phyloP scores from a whole-genome alignment of 805 yeast species.

The Teunomyces cretensis region DNA sequence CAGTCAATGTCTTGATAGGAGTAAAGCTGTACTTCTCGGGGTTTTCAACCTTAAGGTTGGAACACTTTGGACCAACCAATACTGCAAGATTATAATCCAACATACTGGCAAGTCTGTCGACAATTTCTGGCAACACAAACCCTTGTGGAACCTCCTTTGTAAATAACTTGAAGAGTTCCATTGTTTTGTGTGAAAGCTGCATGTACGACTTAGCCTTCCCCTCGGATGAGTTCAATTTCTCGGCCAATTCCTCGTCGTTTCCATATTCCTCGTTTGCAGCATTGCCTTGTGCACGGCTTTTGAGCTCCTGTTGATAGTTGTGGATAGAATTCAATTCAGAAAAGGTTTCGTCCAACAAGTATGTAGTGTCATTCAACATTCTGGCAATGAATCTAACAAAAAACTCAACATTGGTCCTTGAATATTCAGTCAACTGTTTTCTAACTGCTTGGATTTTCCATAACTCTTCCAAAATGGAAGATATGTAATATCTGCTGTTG shows the following conservation, averaged over 20 bases:
- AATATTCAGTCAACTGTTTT: conserved; percentile 64
- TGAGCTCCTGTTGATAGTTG: conserved; percentile 64
- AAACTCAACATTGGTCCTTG: conserved; percentile 70
- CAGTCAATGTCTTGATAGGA: conserved; percentile 69
- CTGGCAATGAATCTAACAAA: conserved; percentile 92
- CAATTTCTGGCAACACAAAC: conserved; percentile 84
- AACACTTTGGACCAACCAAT: conserved; percentile 94
- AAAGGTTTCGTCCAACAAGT: conserved; percentile 85
- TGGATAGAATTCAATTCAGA: conserved; percentile 78
- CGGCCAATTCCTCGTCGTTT: conserved; percentile 58
- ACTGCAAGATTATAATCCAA: conserved; percentile 86
- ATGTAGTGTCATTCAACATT: conserved; percentile 92
- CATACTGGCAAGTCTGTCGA: conserved; percentile 94
- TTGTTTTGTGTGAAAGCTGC: conserved; percentile 80
- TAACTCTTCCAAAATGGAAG: conserved; percentile 75
- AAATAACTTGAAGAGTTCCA: conserved; percentile 74
- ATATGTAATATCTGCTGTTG: conserved; percentile 83
- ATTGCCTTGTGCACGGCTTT: conserved; percentile 40
- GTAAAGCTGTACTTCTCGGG: conserved; percentile 84
- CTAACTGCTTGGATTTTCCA: conserved; percentile 77
- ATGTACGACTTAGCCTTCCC: conserved; percentile 77
- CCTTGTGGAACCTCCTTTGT: conserved; percentile 85
- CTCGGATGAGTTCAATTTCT: conserved; percentile 63
- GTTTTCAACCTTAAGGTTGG: conserved; percentile 77
- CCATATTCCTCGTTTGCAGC: conserved; percentile 43